Percentiles rank a stretch among this genome's conserved stretches.
Evolutionary conservation across 2,329 filamentous ascomycete species (phyloP).

Genomic region (Talaromyces sp.): DNA sequence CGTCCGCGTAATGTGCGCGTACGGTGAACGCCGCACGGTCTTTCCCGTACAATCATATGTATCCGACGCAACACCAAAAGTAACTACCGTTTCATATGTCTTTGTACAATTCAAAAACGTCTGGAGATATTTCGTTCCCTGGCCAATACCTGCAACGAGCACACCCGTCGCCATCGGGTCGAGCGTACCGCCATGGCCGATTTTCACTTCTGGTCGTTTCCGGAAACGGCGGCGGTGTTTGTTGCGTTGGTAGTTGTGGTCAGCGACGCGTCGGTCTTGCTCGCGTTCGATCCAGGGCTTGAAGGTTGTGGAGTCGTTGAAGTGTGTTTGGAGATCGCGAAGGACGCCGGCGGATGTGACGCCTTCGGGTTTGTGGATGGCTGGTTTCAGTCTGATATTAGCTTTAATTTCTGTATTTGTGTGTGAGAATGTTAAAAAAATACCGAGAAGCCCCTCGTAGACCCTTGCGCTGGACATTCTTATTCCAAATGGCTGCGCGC

Average conservation of each 20-base stretch:
- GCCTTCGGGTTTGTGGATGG: conserved; percentile 86
- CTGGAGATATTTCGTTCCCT: conserved; percentile 76
- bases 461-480: conserved; percentile 45
- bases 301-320: conserved; percentile 78
- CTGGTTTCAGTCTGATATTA: conserved; percentile 43
- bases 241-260: conserved; percentile 56
- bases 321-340: conserved; percentile 77
- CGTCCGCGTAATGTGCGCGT: conserved; percentile 75
- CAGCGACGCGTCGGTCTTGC: conserved; percentile 50
- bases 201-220: conserved; percentile 70
- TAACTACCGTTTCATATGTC: conserved; percentile 80
- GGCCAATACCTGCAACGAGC: conserved; percentile 80
- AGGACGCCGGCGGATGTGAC: conserved; percentile 87
- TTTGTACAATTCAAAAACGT: conserved; percentile 86
- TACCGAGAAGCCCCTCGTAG: conserved; percentile 62
- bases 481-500: conserved; percentile 24
- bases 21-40: conserved; percentile 68
- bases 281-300: conserved; percentile 68
- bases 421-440: not conserved
- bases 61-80: conserved; percentile 91
- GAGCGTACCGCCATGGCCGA: conserved; percentile 92
- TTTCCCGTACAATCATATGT: conserved; percentile 86
- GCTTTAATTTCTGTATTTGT: not conserved
- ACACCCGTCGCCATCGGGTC: conserved; percentile 93
- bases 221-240: conserved; percentile 49